A percentile compares a stretch with the other conserved stretches of the same genome.
These are phyloP conservation scores for Pleurotus pulmonarius DNA, from an alignment of 768 basidiomycete genomes.

Conservation along the genomic window DNA sequence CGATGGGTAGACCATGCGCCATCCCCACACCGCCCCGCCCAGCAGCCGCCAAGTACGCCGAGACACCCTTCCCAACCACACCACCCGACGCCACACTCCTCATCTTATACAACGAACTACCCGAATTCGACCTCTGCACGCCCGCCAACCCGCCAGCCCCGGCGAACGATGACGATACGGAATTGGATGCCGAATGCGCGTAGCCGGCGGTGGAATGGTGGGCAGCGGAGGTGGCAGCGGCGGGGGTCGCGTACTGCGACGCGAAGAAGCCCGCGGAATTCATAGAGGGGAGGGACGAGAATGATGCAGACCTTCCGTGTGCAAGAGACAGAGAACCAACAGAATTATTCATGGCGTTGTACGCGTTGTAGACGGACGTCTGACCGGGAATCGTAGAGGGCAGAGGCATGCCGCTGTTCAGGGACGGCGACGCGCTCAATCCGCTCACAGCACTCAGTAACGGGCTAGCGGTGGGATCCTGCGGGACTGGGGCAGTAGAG, in stretches of 20 bases:
- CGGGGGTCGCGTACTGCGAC: neutral
- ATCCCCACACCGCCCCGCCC: neutral
- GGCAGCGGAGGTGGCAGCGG: too few relatives aligned
- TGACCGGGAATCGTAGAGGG: slow-evolving; percentile 14
- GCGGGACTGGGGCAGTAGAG: slow-evolving; percentile 32
- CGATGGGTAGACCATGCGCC: slow-evolving; percentile 5
- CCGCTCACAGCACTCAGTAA: slow-evolving; percentile 11
- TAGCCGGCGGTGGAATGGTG: too few relatives aligned
- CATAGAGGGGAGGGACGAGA: neutral
- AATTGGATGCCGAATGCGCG: too few relatives aligned
- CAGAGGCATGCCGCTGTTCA: slow-evolving; percentile 17
- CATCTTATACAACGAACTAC: neutral
- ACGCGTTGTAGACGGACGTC: slow-evolving; percentile 19
- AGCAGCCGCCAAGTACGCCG: neutral
- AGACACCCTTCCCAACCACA: neutral
- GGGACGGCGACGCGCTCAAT: neutral
- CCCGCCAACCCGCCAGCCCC: neutral
- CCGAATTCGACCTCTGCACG: slow-evolving; percentile 3
- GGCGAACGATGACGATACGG: neutral
- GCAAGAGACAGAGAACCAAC: neutral
- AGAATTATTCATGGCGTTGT: neutral
- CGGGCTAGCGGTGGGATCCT: slow-evolving; percentile 18
- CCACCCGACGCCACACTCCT: neutral
- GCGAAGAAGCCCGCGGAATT: slow-evolving; percentile 1
- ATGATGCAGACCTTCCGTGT: neutral